phyloP scores from a whole-genome alignment of 305 asterid species.

The Fraxinus baroniana region DNA sequence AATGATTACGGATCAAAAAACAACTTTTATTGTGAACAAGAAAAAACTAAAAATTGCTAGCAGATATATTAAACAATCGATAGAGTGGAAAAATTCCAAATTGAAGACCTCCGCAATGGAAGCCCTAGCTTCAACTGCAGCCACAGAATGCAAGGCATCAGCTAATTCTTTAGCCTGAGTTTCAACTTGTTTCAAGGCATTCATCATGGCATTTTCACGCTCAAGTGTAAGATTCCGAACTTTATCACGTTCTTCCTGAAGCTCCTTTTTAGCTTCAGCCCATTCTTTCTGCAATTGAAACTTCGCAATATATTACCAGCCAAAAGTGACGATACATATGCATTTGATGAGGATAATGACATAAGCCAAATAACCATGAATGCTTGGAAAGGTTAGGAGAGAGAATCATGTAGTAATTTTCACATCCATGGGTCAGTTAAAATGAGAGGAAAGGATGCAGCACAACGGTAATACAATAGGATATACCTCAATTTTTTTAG shows the following conservation, averaged over 20 bases:
- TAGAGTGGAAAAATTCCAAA: not conserved
- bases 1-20: constrained; percentile 23
- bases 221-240: constrained; percentile 64
- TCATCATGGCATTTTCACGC: constrained; percentile 57
- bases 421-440: constrained; percentile 6
- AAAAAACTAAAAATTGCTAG: not conserved
- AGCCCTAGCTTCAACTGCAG: constrained; percentile 87
- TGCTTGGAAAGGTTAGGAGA: constrained; percentile 1
- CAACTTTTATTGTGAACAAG: constrained; percentile 2
- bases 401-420: not conserved
- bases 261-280: constrained; percentile 91
- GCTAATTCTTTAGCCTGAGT: constrained; percentile 64
- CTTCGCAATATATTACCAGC: constrained; percentile 1
- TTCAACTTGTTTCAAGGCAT: constrained; percentile 66
- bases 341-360: not conserved
- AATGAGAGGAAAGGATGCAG: constrained; percentile 4
- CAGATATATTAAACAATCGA: not conserved
- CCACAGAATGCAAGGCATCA: constrained; percentile 57
- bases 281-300: constrained; percentile 69
- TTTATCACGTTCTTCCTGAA: constrained; percentile 76
- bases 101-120: constrained; percentile 74
- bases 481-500: constrained; percentile 64
- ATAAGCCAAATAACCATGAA: not conserved
- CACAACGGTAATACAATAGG: constrained; percentile 11
- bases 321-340: constrained; percentile 5